phyloP scores from a whole-genome alignment of 192 early-diverging fungal genomes.

The Coemansia sp. region DNA sequence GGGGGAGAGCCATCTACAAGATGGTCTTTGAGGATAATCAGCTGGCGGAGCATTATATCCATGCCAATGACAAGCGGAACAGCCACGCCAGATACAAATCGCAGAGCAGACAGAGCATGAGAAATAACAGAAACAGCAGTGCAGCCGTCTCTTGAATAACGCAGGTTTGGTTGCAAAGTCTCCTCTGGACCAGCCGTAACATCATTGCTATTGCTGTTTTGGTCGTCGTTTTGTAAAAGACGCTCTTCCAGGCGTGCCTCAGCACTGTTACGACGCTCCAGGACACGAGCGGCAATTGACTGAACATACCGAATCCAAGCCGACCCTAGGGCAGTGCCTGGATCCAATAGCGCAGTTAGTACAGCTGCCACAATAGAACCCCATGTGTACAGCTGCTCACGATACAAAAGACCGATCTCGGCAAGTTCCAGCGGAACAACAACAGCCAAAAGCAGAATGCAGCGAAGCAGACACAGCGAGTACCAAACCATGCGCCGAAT shows the following conservation, averaged over 20 bases:
- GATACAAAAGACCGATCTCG: slow-evolving; percentile 41
- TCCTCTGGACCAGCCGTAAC: background rate
- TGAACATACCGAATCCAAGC: slow-evolving; percentile 17
- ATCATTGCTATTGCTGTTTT: background rate
- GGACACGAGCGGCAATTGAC: background rate
- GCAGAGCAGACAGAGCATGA: slow-evolving; percentile 15
- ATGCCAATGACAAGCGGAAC: slow-evolving; percentile 34
- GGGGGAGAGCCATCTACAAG: slow-evolving; percentile 44
- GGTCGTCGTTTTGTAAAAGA: slow-evolving; percentile 7
- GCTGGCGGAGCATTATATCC: slow-evolving; percentile 46
- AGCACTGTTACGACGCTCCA: background rate
- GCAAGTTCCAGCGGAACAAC: slow-evolving; percentile 39
- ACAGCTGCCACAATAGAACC: slow-evolving; percentile 27
- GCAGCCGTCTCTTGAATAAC: background rate
- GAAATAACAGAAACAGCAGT: background rate
- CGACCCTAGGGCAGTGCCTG: slow-evolving; percentile 15
- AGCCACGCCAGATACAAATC: slow-evolving; percentile 24
- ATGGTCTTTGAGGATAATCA: slow-evolving; percentile 44
- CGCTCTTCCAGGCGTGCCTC: slow-evolving; percentile 19
- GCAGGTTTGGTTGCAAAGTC: background rate
- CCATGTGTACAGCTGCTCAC: slow-evolving; percentile 40
- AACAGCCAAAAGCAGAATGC: slow-evolving; percentile 27
- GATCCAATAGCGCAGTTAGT: slow-evolving; percentile 36
- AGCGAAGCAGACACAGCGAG: slow-evolving; percentile 33
- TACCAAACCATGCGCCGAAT: slow-evolving; percentile 32